Conservation (phyloP, 352 stramenopile genomes). For the Pythium coloratum region DNA sequence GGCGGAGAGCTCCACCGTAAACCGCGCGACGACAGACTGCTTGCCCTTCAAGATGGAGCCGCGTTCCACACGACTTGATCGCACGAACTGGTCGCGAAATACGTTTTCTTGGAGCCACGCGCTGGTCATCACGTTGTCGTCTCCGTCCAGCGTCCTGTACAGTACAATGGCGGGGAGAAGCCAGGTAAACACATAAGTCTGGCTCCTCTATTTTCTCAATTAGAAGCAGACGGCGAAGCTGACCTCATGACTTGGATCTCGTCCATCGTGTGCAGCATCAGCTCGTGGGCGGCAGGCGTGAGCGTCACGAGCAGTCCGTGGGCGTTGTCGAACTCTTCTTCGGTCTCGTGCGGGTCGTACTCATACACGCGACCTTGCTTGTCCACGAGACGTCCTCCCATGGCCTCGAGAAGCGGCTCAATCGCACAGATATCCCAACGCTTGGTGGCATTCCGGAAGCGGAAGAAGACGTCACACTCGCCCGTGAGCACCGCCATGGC, state of each 20-base stretch:
- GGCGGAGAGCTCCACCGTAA: conserved; percentile 34
- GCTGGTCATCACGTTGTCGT: conserved; percentile 33
- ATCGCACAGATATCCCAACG: conserved; percentile 82
- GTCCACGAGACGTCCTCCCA: conserved; percentile 60
- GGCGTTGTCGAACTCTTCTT: conserved; percentile 63
- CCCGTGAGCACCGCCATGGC: conserved; percentile 64
- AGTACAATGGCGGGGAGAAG: neutral
- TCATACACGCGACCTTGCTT: conserved; percentile 56
- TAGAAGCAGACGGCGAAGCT: conserved; percentile 32
- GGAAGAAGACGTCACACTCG: conserved; percentile 64
- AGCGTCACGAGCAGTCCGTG: conserved; percentile 55
- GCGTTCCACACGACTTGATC: conserved; percentile 28
- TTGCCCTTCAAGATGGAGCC: conserved; percentile 48
- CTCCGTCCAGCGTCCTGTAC: conserved; percentile 45
- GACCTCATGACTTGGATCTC: conserved; percentile 60
- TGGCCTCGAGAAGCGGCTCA: conserved; percentile 57
- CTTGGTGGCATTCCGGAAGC: conserved; percentile 67
- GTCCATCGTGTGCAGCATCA: conserved; percentile 44
- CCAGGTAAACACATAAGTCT: neutral
- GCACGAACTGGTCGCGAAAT: conserved; percentile 15
- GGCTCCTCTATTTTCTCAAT: conserved; percentile 22
- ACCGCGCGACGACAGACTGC: conserved; percentile 49
- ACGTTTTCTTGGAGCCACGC: conserved; percentile 51
- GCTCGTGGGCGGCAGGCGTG: conserved; percentile 34
- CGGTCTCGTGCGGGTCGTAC: conserved; percentile 54